Evolutionary conservation across 2,329 filamentous ascomycete genomes (phyloP).

Genomic region (Knufia fluminis): DNA sequence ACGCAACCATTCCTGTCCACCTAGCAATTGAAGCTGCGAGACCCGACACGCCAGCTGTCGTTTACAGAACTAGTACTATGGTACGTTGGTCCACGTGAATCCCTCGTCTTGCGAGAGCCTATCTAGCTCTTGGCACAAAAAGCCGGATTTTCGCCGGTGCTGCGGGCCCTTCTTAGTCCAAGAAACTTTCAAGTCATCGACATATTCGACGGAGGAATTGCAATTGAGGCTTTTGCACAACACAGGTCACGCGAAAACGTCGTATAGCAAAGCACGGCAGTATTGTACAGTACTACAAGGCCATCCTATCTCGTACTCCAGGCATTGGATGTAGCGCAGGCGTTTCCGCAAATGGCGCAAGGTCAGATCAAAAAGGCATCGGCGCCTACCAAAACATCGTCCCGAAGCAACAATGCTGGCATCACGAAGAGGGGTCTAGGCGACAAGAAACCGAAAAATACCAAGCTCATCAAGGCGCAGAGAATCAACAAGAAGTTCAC

Average conservation of each 20-base stretch:
- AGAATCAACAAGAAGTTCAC: constrained; percentile 60
- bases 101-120: no score
- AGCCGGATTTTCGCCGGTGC: no score
- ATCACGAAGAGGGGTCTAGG: constrained; percentile 51
- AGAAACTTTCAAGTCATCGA: background rate
- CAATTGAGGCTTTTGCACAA: background rate
- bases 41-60: no score
- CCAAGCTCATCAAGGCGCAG: constrained; percentile 48
- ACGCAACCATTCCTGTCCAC: no score
- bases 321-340: background rate
- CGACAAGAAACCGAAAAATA: constrained; percentile 59
- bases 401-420: constrained; percentile 21
- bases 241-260: background rate
- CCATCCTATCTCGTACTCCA: background rate
- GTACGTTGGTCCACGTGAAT: no score
- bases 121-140: no score
- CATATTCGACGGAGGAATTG: background rate
- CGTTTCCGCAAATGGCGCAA: constrained; percentile 17
- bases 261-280: background rate
- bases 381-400: constrained; percentile 7
- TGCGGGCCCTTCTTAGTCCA: no score
- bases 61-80: no score
- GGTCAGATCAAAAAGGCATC: constrained; percentile 18
- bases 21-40: no score
- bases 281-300: background rate